Evolutionary conservation across 1,139 yeast species (phyloP).

Genomic region (Yamadazyma dushanensis): DNA sequence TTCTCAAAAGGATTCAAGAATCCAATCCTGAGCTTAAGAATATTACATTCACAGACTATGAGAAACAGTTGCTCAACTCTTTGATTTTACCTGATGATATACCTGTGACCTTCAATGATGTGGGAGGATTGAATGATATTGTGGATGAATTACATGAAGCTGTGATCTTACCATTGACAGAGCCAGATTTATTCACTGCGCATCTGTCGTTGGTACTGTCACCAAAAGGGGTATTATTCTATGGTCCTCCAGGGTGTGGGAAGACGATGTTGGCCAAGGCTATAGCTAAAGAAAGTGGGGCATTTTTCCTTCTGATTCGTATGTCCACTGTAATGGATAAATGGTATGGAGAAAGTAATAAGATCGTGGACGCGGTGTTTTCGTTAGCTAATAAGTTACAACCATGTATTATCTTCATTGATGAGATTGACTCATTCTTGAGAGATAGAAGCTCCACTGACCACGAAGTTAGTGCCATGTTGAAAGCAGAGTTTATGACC

Average conservation of each 20-base stretch:
- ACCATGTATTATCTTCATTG: constrained; percentile 94
- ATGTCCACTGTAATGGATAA: constrained; percentile 97
- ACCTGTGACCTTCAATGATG: constrained; percentile 68
- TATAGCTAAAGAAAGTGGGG: constrained; percentile 87
- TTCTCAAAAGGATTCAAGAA: constrained; percentile 58
- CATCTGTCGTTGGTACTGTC: constrained; percentile 74
- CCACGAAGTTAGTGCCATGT: constrained; percentile 93
- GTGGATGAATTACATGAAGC: constrained; percentile 85
- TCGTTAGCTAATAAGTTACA: constrained; percentile 86
- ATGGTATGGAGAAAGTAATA: constrained; percentile 97
- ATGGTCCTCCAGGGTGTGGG: constrained; percentile 99
- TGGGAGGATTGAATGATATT: constrained; percentile 84
- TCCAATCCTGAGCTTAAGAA: constrained; percentile 59
- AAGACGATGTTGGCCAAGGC: constrained; percentile 98
- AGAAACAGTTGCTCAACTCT: constrained; percentile 69
- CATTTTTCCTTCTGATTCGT: constrained; percentile 86
- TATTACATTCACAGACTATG: constrained; percentile 70
- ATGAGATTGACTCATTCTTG: constrained; percentile 92
- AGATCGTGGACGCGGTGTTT: constrained; percentile 90
- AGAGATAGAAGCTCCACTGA: constrained; percentile 83
- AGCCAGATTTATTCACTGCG: constrained; percentile 60
- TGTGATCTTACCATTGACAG: constrained; percentile 84
- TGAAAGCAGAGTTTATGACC: constrained; percentile 97
- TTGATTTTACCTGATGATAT: constrained; percentile 86
- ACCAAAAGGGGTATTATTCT: constrained; percentile 89